Evolutionary conservation across 805 yeast species (phyloP).

Genomic region (Metschnikowia henanensis): DNA sequence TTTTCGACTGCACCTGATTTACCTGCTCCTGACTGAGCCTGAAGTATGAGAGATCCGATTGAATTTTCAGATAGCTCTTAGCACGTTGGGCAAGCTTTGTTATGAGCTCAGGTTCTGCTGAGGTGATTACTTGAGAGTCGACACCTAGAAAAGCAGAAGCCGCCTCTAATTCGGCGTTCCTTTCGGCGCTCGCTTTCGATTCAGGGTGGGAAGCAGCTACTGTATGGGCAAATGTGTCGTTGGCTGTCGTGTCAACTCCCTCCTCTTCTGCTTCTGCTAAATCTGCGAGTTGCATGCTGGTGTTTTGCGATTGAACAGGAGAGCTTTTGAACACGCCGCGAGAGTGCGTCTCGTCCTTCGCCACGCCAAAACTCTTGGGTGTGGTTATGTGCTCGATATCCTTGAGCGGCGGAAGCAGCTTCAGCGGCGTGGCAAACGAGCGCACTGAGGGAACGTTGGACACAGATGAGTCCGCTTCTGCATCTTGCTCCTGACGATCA

Average conservation of each 20-base stretch:
- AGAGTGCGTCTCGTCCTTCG: conserved; percentile 28
- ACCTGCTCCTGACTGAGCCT: conserved; percentile 37
- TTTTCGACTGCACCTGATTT: conserved; percentile 26
- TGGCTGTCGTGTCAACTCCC: conserved; percentile 17
- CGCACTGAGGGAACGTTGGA: conserved; percentile 11
- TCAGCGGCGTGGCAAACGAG: conserved; percentile 40
- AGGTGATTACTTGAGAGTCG: conserved; percentile 19
- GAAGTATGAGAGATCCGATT: conserved; percentile 31
- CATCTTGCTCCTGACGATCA: conserved; percentile 7
- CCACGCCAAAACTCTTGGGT: conserved; percentile 42
- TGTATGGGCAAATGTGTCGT: conserved; percentile 18
- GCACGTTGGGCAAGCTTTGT: conserved; percentile 27
- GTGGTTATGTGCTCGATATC: conserved; percentile 43
- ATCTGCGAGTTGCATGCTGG: conserved; percentile 10
- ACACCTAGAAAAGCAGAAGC: conserved; percentile 30
- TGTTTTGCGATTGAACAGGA: conserved; percentile 19
- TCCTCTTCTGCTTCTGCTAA: conserved; percentile 18
- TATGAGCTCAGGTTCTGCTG: conserved; percentile 17
- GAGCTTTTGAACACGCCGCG: conserved; percentile 19
- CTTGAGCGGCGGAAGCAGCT: conserved; percentile 41
- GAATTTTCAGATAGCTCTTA: conserved; percentile 27
- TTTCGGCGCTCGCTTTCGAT: conserved; percentile 9
- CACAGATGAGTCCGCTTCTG: conserved; percentile 15
- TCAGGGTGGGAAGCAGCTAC: conserved; percentile 3
- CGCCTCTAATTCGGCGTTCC: conserved; percentile 13